These are phyloP conservation scores for Spathaspora gorwiae DNA, from an alignment of 805 yeast genomes.

Conservation along the genomic window DNA sequence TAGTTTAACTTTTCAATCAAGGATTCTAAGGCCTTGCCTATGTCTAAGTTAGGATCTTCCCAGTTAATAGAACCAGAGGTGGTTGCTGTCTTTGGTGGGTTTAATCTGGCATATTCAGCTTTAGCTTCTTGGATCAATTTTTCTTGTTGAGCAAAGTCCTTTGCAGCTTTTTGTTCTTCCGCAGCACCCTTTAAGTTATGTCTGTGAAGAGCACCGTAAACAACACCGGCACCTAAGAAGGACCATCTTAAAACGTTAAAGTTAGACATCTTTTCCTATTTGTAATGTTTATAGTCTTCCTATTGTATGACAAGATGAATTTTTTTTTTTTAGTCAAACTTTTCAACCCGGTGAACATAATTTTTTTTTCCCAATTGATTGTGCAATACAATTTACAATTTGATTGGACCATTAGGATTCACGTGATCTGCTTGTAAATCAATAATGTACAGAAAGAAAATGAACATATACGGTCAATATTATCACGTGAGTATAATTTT, in stretches of 20 bases:
- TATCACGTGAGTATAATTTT: too few relatives aligned
- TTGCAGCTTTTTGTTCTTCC: constrained; percentile 50
- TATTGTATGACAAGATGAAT: too few relatives aligned
- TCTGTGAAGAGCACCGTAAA: constrained; percentile 87
- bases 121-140: constrained; percentile 84
- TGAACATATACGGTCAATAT: too few relatives aligned
- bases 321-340: too few relatives aligned
- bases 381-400: neutral
- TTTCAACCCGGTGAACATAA: neutral
- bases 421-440: too few relatives aligned
- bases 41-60: constrained; percentile 88
- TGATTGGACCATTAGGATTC: neutral
- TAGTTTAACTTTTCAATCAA: constrained; percentile 54
- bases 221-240: constrained; percentile 81
- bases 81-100: constrained; percentile 34
- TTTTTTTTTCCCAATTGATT: neutral
- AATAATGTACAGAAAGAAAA: too few relatives aligned
- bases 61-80: constrained; percentile 57
- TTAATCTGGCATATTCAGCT: constrained; percentile 73
- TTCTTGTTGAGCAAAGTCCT: constrained; percentile 59
- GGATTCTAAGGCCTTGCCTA: constrained; percentile 63
- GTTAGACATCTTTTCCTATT: constrained; percentile 22
- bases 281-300: too few relatives aligned
- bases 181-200: constrained; percentile 59
- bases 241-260: constrained; percentile 87